Percentiles rank a stretch among this genome's conserved stretches.
phyloP scores from a whole-genome alignment of 495 filamentous ascomycete genomes.

The Aspergillus leporis region DNA sequence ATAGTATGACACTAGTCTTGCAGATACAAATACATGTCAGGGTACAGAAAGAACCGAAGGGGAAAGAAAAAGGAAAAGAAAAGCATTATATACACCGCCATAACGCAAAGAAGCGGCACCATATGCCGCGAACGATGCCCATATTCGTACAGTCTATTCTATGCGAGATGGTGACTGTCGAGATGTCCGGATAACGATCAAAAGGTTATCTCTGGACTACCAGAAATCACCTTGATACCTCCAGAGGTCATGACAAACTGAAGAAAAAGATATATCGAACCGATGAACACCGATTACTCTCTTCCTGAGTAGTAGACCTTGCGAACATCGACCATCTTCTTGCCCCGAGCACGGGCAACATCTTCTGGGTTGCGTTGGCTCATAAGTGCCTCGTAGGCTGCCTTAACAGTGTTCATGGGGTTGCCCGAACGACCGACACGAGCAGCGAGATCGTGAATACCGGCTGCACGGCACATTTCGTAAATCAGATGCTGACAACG shows the following conservation, averaged over 20 bases:
- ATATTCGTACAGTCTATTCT: slow-evolving; percentile 28
- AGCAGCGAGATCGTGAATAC: slow-evolving; percentile 83
- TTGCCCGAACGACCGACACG: slow-evolving; percentile 77
- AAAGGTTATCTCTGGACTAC: background rate
- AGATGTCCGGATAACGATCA: background rate
- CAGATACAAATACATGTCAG: slow-evolving; percentile 19
- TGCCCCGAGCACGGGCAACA: slow-evolving; percentile 80
- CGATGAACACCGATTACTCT: slow-evolving; percentile 35
- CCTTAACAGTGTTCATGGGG: slow-evolving; percentile 96
- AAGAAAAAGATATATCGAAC: background rate
- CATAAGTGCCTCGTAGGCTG: slow-evolving; percentile 76
- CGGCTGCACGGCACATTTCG: slow-evolving; percentile 81
- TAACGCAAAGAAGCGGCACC: slow-evolving; percentile 23
- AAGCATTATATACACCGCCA: slow-evolving; percentile 47
- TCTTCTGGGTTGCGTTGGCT: slow-evolving; percentile 84
- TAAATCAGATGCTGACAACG: slow-evolving; percentile 88
- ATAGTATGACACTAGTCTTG: slow-evolving; percentile 16
- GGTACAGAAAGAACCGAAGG: slow-evolving; percentile 30
- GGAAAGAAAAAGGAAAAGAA: slow-evolving; percentile 25
- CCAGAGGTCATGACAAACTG: background rate
- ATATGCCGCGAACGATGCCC: slow-evolving; percentile 10
- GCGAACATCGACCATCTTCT: slow-evolving; percentile 92
- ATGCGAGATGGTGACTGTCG: slow-evolving; percentile 22
- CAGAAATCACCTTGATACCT: background rate
- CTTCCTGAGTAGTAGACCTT: slow-evolving; percentile 95